These are phyloP conservation scores for Neurospora discreta DNA, from an alignment of 495 filamentous ascomycete species.

Conservation along the genomic window DNA sequence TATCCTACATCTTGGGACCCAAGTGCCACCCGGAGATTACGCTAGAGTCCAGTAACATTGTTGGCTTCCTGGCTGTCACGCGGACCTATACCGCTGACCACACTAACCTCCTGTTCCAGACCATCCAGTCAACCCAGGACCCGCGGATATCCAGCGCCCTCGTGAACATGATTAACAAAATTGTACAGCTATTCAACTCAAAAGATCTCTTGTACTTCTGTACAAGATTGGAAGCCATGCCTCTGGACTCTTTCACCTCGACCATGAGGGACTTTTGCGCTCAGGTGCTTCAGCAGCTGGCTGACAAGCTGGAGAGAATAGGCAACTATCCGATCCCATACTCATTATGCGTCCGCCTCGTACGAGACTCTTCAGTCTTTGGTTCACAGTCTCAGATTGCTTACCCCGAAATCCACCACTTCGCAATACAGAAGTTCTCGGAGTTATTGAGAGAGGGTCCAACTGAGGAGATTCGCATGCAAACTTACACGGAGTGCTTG, in stretches of 20 bases:
- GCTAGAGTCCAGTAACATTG: constrained; percentile 64
- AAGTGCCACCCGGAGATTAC: constrained; percentile 91
- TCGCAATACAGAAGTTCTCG: constrained; percentile 44
- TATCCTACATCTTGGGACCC: constrained; percentile 80
- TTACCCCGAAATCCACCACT: constrained; percentile 41
- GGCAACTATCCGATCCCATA: constrained; percentile 28
- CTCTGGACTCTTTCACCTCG: constrained; percentile 44
- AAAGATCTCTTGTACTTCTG: constrained; percentile 57
- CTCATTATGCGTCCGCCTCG: constrained; percentile 51
- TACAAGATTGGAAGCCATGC: constrained; percentile 57
- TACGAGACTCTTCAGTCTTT: constrained; percentile 49
- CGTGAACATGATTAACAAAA: constrained; percentile 58
- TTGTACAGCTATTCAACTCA: constrained; percentile 48
- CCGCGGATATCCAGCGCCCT: constrained; percentile 73
- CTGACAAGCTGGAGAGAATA: constrained; percentile 10
- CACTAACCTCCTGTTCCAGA: constrained; percentile 77
- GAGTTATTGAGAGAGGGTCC: constrained; percentile 32
- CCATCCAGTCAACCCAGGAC: constrained; percentile 72
- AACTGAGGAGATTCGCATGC: constrained; percentile 24
- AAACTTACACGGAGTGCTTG: constrained; percentile 33
- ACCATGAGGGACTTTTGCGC: constrained; percentile 44
- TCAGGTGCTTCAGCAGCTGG: constrained; percentile 24
- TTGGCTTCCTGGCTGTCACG: constrained; percentile 82
- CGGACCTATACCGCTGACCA: constrained; percentile 57
- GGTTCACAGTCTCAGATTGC: constrained; percentile 29